phyloP scores from a whole-genome alignment of 2,329 filamentous ascomycete species.

The Sclerotiophoma versabilis region DNA sequence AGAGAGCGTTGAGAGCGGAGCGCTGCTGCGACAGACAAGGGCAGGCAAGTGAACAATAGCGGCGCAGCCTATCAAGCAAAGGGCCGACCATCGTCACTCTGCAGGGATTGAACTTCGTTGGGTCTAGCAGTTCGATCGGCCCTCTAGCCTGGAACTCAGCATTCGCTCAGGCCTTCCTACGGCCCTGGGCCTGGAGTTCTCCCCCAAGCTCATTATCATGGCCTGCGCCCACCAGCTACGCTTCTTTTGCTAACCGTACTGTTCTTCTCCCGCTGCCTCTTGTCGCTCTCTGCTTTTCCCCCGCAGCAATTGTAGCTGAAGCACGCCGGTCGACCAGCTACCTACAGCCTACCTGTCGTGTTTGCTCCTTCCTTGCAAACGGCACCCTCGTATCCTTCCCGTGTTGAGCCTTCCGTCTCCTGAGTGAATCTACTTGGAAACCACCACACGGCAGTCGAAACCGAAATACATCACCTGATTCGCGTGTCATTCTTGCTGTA shows the following conservation, averaged over 20 bases:
- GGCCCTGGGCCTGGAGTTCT: slow-evolving; percentile 22
- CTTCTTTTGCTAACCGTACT: slow-evolving; percentile 14
- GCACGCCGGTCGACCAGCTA: slow-evolving; percentile 27
- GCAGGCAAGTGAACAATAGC: slow-evolving; percentile 11
- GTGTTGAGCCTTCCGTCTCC: slow-evolving; percentile 7
- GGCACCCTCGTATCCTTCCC: not conserved
- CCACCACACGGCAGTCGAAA: slow-evolving; percentile 8
- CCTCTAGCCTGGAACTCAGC: slow-evolving; percentile 21
- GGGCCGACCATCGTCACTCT: slow-evolving; percentile 12
- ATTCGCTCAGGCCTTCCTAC: slow-evolving; percentile 28
- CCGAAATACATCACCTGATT: slow-evolving; percentile 13
- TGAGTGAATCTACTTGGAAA: not conserved
- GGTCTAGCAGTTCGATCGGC: slow-evolving; percentile 15
- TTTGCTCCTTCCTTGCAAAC: slow-evolving; percentile 23
- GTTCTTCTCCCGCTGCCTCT: slow-evolving; percentile 14
- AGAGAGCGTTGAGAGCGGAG: slow-evolving; percentile 6
- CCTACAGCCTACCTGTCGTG: slow-evolving; percentile 6
- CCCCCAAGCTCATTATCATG: slow-evolving; percentile 23
- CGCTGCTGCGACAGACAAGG: slow-evolving; percentile 7
- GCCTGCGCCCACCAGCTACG: slow-evolving; percentile 21
- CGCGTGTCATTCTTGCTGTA: slow-evolving; percentile 25
- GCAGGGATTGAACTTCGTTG: slow-evolving; percentile 3
- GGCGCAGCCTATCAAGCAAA: slow-evolving; percentile 17
- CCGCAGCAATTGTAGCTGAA: slow-evolving; percentile 25
- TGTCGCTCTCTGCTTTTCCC: slow-evolving; percentile 19